Evolutionary conservation across 371 early-diverging fungal species (phyloP), one percentile per base, ranked within the genome.

Genomic region (Apophysomyces sp.): DNA sequence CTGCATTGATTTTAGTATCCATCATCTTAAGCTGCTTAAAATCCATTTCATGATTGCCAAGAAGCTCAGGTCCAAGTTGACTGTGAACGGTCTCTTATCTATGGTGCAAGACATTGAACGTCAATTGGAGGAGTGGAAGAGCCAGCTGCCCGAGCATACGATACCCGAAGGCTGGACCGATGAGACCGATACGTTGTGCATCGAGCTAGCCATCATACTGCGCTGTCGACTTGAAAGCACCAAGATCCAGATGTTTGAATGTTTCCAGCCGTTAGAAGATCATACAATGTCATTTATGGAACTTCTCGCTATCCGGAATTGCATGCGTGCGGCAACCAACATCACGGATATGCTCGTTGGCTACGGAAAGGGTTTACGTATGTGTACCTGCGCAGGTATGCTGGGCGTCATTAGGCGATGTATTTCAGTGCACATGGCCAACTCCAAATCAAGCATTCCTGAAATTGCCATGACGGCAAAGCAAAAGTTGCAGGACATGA

Each of bases 221-320:
- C 55, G 60, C 30, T 56, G 56, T 2, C 63, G 63, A 21, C 41
- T 40, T 40, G 30, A 52, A 13, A 30, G 39, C 28, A 41, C 44
- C 40, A 62, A 57, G n/a, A 36, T 60, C 15, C 63, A 59, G 26
- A 31, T 63, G 57, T 63, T 60, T 54, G 53, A 68, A 60, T 68
- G 68, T 55, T 63, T 68, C 13, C 9, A 44, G 21, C 49, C 49
- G 21, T 32, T 58, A 18, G 59, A 59, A 2, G 59, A 59, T 55
- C 32, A 18, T 0, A 13, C 60, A 8, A 29, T 34, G 0, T 27
- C 65, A 0, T 44, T 44, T 24, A 21, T 65, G 32, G 44, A 52
- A 31, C 44, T 65, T 24, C 30, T 65, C 12, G 65, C 65, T 3
- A 16, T 55, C 24, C 37, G 30, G 11, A 60, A 60, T 51, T 59